Base-by-base conservation (phyloP, 2,329 filamentous ascomycete genomes). In the Pseudohalonectria lignicola region DNA sequence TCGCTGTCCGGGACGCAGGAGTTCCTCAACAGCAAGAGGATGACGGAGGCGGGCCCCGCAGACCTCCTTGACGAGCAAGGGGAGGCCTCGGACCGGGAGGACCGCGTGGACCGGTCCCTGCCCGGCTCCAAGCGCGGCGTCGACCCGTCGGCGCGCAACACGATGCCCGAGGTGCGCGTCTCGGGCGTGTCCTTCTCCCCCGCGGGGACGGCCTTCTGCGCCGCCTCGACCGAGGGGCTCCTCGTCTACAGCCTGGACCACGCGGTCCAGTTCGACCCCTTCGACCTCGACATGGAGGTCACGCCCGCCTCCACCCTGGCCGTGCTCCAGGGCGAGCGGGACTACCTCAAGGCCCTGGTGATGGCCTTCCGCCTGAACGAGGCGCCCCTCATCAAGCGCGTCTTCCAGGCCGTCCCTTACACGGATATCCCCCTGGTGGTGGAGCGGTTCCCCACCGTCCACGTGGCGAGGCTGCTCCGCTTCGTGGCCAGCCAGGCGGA, bases 281-380 rank as follows among this genome's bases (percentile, higher is more conserved):
- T 95, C 52, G 92, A 98, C 55, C 77, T 98, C 13, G 88, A 94
- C 58, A 83, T 96, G 53, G 84, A 85, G 46, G 85, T 98, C 48
- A 98, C 92, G 4, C 90, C 90, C 0, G 79, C 84, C 2, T 87
- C 82, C 3, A 92, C 87, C 0, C 69, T 96, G 1, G 63, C 72
- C 4, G 74, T 81, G 9, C 64, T 83, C 23, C 69, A 81, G 41
- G 64, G 60, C 31, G 78, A 87, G 40, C 74, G 74, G 44, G 85
- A 94, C 53, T 94, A 85, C 58, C 74, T 96, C 45, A 94, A 92
- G 61, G 90, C 92, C 1, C 67, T 98, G 5, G 79, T 95, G 45
- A 98, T 98, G 92, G 83, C 88, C 2, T 98, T 98, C 70, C 82
- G 93, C 5, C 78, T 98, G 41, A 95, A 94, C 61, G 86, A 94